Percentiles rank a stretch among this genome's conserved stretches.
Conservation (phyloP, 306 rosid species). For the Parietaria judaica region DNA sequence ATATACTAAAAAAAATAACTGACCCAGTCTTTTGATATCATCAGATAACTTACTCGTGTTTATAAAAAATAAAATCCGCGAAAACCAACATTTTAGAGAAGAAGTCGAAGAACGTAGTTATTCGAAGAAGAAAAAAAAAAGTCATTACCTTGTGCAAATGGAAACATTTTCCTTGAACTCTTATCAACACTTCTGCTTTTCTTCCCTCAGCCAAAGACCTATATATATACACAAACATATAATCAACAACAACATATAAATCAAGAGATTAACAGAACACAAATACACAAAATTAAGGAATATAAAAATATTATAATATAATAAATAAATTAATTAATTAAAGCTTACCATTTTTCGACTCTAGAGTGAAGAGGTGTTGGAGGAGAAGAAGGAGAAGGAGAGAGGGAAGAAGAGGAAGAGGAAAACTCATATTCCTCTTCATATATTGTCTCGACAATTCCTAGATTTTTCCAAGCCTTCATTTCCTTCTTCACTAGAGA, state of each 20-base stretch:
- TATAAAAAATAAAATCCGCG: too few species aligned
- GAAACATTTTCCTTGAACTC: conserved; percentile 64
- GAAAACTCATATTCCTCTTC: conserved; percentile 66
- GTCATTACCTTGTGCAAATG: conserved; percentile 71
- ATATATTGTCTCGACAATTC: conserved; percentile 63
- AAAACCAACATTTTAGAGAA: too few species aligned
- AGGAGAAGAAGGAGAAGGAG: conserved; percentile 46
- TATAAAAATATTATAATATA: background rate
- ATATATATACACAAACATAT: background rate
- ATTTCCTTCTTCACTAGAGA: conserved; percentile 6
- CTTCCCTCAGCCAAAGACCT: conserved; percentile 47
- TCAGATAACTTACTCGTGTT: too few species aligned
- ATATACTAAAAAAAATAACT: too few species aligned
- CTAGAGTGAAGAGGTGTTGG: conserved; percentile 51
- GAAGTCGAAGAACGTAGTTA: too few species aligned
- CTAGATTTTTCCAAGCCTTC: conserved; percentile 48
- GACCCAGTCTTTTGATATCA: too few species aligned
- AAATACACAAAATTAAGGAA: background rate
- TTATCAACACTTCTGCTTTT: conserved; percentile 46
- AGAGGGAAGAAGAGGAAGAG: conserved; percentile 57
- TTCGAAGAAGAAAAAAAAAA: background rate
- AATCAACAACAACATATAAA: background rate
- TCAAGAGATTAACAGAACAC: background rate
- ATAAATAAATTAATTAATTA: background rate
- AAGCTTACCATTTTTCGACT: conserved; percentile 48